These are phyloP conservation scores for Mycena latifolia DNA, from an alignment of 768 basidiomycete species.

Conservation along the genomic window DNA sequence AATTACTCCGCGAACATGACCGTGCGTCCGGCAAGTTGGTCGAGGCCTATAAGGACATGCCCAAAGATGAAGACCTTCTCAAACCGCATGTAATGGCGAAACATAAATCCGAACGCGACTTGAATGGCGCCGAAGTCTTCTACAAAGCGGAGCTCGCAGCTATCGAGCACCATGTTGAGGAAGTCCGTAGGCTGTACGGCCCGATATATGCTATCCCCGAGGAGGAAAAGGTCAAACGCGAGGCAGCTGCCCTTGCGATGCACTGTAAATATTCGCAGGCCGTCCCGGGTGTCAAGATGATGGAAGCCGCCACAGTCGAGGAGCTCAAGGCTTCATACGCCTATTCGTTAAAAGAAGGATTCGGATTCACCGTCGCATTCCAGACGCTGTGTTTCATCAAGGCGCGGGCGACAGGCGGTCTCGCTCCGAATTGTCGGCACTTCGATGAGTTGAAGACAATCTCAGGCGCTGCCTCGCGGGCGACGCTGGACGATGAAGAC, in stretches of 20 bases:
- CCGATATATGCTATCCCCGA: slow-evolving; percentile 2
- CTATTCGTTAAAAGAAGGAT: slow-evolving; percentile 46
- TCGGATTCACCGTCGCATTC: slow-evolving; percentile 71
- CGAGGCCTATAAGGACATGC: slow-evolving; percentile 12
- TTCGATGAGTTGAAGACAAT: slow-evolving; percentile 58
- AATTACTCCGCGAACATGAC: slow-evolving; percentile 43
- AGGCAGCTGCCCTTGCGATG: slow-evolving; percentile 42
- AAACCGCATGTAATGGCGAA: slow-evolving; percentile 51
- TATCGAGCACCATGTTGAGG: slow-evolving; percentile 57
- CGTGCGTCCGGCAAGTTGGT: slow-evolving; percentile 46
- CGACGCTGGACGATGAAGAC: slow-evolving; percentile 19
- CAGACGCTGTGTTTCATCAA: slow-evolving; percentile 67
- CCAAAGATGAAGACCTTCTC: slow-evolving; percentile 51
- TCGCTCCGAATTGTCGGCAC: slow-evolving; percentile 46
- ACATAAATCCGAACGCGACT: slow-evolving; percentile 13
- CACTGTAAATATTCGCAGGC: slow-evolving; percentile 45
- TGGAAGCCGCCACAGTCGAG: slow-evolving; percentile 42
- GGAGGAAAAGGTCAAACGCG: slow-evolving; percentile 37
- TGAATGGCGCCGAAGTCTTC: slow-evolving; percentile 4
- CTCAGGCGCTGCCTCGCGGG: slow-evolving; percentile 23
- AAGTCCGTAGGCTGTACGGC: slow-evolving; percentile 29
- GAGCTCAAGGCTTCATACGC: slow-evolving; percentile 73
- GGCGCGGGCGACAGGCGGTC: slow-evolving; percentile 53
- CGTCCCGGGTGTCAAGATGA: slow-evolving; percentile 41
- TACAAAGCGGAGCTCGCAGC: slow-evolving; percentile 48